Evolutionary conservation across 2,329 filamentous ascomycete species (phyloP), one percentile per base, ranked within the genome.

Genomic region (Fusarium sarcochroum): DNA sequence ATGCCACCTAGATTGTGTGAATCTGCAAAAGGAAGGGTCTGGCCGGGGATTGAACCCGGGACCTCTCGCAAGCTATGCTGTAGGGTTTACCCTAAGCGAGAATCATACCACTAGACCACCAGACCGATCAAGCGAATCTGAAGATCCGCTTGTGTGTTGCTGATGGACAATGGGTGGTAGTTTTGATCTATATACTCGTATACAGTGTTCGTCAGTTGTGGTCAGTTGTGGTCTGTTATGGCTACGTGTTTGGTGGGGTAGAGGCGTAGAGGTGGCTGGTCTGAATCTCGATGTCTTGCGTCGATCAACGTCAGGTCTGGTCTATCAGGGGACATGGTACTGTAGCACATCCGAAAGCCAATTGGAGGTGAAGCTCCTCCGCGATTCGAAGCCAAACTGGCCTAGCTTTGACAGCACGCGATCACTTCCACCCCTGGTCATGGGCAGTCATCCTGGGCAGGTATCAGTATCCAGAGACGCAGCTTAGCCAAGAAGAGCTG

Each of bases 71-170:
- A 74, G 69, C 70, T 52, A 46, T 69, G 76, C 77, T 77, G 48
- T 69, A 76, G 79, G 78, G 77, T 80, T 68, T 72, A 77, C 87
- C 87, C 87, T 89, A 89, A 89, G 87, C 87, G 86, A 88, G 87
- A 89, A 90, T 89, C 86, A 89, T 89, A 89, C 87, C 87, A 85
- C 87, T 88, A 88, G 86, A 87, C 86, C 85, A 88, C 78, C 80
- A 81, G 80, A 81, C 80, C 81, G 49, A 59, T 25, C 5, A 62
- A 64, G 15, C 27, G 40, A 40, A 64, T 23, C 27, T 17, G 15
- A 56, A 27, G 23, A 63, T 59, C 37, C 57, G 47, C 46, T 62
- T 15, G 42, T 59, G 62, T 63, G 58, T 52, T 57, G 35, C 53
- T 58, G 54, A 53, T 73, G 53, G 27, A 18, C 10, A 21, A 10